Conservation (phyloP, 1,284 basidiomycete species). For the Farysia itapuensis region DNA sequence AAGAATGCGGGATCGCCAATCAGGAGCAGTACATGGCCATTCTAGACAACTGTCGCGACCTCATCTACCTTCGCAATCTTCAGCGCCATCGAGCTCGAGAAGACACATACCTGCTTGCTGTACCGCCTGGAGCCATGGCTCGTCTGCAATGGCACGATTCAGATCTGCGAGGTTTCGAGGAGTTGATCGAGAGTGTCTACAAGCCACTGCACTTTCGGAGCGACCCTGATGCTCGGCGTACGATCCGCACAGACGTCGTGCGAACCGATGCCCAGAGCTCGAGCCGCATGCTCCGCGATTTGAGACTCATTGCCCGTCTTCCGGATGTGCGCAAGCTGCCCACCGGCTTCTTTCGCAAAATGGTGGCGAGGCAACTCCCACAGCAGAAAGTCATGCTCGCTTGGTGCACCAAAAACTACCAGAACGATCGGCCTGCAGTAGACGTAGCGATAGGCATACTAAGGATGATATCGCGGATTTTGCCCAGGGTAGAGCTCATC, state of each 20-base stretch:
- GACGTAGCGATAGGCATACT: constrained; percentile 10
- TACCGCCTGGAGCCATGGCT: constrained; percentile 13
- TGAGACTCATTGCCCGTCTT: constrained; percentile 10
- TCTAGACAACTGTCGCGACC: constrained; percentile 18
- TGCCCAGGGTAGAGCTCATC: constrained; percentile 13
- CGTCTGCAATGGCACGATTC: constrained; percentile 23
- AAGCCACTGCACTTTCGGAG: constrained; percentile 28
- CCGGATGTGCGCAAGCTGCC: constrained; percentile 17
- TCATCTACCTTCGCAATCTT: constrained; percentile 31
- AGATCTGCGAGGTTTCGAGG: constrained; percentile 22
- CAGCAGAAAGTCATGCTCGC: constrained; percentile 9
- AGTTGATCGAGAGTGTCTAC: constrained; percentile 26
- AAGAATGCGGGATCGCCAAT: constrained; percentile 20
- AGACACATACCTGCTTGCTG: constrained; percentile 18
- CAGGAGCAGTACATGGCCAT: constrained; percentile 24
- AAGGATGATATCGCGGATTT: constrained; percentile 4
- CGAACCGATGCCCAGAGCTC: constrained; percentile 10
- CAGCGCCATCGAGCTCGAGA: constrained; percentile 15
- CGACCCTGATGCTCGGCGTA: constrained; percentile 12
- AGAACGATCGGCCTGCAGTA: constrained; percentile 19
- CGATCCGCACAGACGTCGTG: constrained; percentile 19
- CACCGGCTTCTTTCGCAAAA: constrained; percentile 16
- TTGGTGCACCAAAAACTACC: constrained; percentile 29
- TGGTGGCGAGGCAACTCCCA: constrained; percentile 10
- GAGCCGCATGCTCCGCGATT: constrained; percentile 20